Conservation (phyloP, 495 filamentous ascomycete genomes). For the Astrothelium subdiscretum region DNA sequence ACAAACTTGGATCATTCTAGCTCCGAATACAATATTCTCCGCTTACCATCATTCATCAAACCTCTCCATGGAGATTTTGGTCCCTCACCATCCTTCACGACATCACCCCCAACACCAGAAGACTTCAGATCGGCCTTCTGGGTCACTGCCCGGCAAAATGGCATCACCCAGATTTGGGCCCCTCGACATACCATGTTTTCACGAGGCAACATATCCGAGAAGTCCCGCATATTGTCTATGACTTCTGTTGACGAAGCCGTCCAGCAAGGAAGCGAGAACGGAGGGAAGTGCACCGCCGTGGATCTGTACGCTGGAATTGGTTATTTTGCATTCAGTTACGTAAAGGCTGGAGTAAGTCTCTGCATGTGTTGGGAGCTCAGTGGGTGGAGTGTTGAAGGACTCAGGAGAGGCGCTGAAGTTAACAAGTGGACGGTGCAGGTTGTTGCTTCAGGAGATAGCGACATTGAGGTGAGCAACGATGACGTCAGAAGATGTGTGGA, state of each 20-base stretch:
- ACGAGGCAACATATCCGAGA: constrained; percentile 80
- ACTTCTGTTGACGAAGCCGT: constrained; percentile 22
- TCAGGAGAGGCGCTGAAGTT: constrained; percentile 52
- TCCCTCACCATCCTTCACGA: constrained; percentile 24
- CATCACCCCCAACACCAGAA: constrained; percentile 19
- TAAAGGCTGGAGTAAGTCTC: constrained; percentile 51
- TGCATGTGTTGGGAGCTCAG: constrained; percentile 87
- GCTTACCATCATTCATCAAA: constrained; percentile 50
- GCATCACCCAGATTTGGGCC: constrained; percentile 75
- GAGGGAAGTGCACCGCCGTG: constrained; percentile 43
- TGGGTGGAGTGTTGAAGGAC: constrained; percentile 74
- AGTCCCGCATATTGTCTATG: constrained; percentile 57
- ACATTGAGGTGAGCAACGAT: constrained; percentile 10
- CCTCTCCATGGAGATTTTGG: constrained; percentile 61
- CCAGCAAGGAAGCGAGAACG: constrained; percentile 9
- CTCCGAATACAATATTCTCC: constrained; percentile 48
- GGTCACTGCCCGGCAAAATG: constrained; percentile 63
- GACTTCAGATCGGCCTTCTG: constrained; percentile 61
- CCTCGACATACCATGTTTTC: constrained; percentile 87
- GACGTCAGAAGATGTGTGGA: constrained; percentile 9
- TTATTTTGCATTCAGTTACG: constrained; percentile 79
- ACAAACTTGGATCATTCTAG: neutral
- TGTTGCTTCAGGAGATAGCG: constrained; percentile 26
- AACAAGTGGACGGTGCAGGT: constrained; percentile 56
- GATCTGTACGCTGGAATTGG: constrained; percentile 90